Conservation (phyloP, 441 rosid genomes). For the Aleurites moluccanus region DNA sequence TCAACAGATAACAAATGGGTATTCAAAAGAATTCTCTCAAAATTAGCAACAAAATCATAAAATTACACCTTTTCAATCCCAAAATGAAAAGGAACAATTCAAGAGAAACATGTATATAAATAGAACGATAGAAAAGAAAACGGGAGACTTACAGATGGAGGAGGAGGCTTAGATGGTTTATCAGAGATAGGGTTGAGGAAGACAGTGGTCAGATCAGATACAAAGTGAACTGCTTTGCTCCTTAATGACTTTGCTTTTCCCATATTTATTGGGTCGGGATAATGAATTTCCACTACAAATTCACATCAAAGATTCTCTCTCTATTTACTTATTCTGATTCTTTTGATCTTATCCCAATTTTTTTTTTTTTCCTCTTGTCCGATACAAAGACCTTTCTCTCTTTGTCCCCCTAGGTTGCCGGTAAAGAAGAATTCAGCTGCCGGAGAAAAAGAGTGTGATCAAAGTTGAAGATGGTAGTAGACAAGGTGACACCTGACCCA, state of each 20-base stretch:
- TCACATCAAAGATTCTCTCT: neutral
- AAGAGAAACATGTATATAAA: neutral
- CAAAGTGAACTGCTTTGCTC: constrained; percentile 92
- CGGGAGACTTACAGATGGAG: constrained; percentile 31
- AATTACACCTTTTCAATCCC: neutral
- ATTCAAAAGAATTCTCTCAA: neutral
- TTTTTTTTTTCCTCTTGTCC: neutral
- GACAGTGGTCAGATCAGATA: constrained; percentile 90
- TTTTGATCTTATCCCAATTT: neutral
- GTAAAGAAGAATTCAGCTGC: neutral
- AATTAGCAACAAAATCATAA: neutral
- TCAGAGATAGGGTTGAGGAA: constrained; percentile 94
- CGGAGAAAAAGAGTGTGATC: neutral
- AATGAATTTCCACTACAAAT: constrained; percentile 7
- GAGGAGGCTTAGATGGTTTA: constrained; percentile 48
- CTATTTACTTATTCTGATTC: neutral
- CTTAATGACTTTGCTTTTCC: constrained; percentile 74
- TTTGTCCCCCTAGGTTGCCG: neutral
- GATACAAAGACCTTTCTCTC: neutral
- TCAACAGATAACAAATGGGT: constrained; percentile 9
- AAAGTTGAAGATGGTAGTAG: neutral
- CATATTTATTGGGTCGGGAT: constrained; percentile 35
- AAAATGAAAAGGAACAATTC: neutral
- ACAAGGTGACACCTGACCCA: neutral
- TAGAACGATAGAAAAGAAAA: constrained; percentile 9